Conservation (phyloP, 2,329 filamentous ascomycete species). For the Cladorrhinum sp. region DNA sequence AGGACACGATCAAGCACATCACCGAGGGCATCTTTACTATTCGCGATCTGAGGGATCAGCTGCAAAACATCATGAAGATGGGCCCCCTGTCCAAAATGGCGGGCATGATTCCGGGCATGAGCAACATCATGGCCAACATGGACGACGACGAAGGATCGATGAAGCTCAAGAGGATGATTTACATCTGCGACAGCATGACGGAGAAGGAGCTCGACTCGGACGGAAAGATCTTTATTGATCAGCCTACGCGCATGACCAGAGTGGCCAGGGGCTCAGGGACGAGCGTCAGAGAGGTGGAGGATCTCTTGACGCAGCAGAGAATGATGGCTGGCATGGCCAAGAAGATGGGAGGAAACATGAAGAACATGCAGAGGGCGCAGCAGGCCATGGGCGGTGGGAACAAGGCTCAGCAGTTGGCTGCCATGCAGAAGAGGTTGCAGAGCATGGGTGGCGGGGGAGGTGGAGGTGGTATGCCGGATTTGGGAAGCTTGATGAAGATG, state of each 20-base stretch:
- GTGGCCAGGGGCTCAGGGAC: constrained; percentile 89
- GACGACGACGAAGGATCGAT: constrained; percentile 93
- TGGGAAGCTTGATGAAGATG: constrained; percentile 90
- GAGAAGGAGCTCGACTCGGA: constrained; percentile 92
- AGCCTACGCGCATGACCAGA: constrained; percentile 88
- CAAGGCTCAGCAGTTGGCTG: constrained; percentile 88
- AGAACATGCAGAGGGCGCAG: constrained; percentile 93
- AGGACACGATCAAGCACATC: constrained; percentile 99
- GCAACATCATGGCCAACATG: constrained; percentile 90
- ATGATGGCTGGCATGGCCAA: constrained; percentile 99
- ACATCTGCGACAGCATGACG: constrained; percentile 98
- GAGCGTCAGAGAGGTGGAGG: constrained; percentile 87
- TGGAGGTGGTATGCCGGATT: constrained; percentile 68
- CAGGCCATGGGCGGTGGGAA: constrained; percentile 87
- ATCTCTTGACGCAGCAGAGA: constrained; percentile 92
- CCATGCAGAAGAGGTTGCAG: constrained; percentile 93
- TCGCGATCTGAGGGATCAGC: constrained; percentile 88
- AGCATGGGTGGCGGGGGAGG: constrained; percentile 79
- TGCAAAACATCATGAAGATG: constrained; percentile 99
- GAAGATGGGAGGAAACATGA: constrained; percentile 97
- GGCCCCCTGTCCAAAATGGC: constrained; percentile 95
- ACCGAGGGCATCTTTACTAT: constrained; percentile 95
- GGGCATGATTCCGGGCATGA: constrained; percentile 95
- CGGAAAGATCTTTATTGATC: constrained; percentile 88
- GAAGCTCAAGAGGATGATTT: constrained; percentile 97